Evolutionary conservation across 2,329 filamentous ascomycete genomes (phyloP), one percentile per base, ranked within the genome.

Genomic region (Rhinocladiella mackenziei): DNA sequence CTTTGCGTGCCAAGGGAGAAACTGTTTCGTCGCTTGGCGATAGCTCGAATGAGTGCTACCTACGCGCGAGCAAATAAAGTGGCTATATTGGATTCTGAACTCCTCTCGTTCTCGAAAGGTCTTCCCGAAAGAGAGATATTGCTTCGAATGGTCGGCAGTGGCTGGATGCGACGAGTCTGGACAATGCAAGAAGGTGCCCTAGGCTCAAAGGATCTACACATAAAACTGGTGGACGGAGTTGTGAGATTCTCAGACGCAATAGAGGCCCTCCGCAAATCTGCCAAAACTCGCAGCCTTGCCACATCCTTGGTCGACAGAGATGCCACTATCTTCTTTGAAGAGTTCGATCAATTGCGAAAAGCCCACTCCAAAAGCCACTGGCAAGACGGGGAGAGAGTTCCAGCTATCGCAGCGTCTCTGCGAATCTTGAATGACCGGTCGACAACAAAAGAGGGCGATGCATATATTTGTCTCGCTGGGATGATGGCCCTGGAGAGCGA

Each of bases 81-180:
- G 3, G 54, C 64, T 6, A 60, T 67, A 5, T 51, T 68, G 1
- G 65, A 68, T 36, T 53, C 58, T 3, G 56, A 60, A 0, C 48
- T 68, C 1, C 54, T 56, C n/a, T 25, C 45, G 5, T 56, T 57
- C 28, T 33, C 42, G 38, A 30, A 29, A 23, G 18, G 5, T 51
- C 54, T 18, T 11, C 22, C 35, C n/a, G 37, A 39, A 26, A 26
- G 14, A 3, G 63, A 67, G 32, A 42, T 62, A 10, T 36, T 66
- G 0, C 39, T 62, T 4, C 53, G 62, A 11, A 55, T 65, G 3
- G 57, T 65, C 22, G 60, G 55, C 9, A 66, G 64, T 3, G 54
- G 59, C 14, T 70, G 67, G 66, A 65, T 67, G 54, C 57, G 64
- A 32, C 54, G 66, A 4, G 54, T 68, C 1, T 70, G 66, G 67